Base-by-base conservation (phyloP, 345 rosid genomes). In the Syzygium grande region DNA sequence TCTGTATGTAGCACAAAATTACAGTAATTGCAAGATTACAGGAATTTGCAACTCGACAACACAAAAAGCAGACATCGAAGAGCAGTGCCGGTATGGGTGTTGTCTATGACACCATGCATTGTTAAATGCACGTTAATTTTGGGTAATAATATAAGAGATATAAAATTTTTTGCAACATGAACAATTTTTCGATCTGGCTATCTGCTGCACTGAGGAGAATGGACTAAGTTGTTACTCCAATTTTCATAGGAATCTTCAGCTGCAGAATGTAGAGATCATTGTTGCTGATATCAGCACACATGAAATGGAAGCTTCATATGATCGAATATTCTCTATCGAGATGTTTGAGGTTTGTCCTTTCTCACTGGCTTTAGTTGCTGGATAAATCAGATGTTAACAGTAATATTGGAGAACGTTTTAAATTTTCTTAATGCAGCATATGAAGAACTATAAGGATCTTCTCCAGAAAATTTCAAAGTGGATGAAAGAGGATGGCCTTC, bases 21-120 rank as follows among this genome's bases (percentile, higher is more conserved):
- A 92, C 59, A 89, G 93, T 86, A 94, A 91, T 9, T 97, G 99
- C 93, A 96, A 86, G 86, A 8, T 96, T 46, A 95, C 95, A 1
- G 99, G 99, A 83, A 93, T 97, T 56, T 96, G 99, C 93, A 96
- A 97, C 89, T 97, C 99, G 9, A 90, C 41, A 23, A 95, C 98
- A 2, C 99, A 96, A 91, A 97, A 95, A 90, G 95, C 90, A 17
- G 80, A 52, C 87, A 94, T 97, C 16, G 94, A 93, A 21, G 97
- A 95, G 52, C 95, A 94, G 85, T 94, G 95, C 85, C 80, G 93
- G 98, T 95, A 94, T 87, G 90, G 11, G 13, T 23, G 63, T 23
- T 9, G n/a, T 58, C 63, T 58, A 25, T 23, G 63, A 58, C 63
- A 9, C 14, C 63, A 10, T 73, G 0, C 49, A 34, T 73, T 34